Evolutionary conservation across 257 asterid species (phyloP).

Genomic region (Misopates orontium): DNA sequence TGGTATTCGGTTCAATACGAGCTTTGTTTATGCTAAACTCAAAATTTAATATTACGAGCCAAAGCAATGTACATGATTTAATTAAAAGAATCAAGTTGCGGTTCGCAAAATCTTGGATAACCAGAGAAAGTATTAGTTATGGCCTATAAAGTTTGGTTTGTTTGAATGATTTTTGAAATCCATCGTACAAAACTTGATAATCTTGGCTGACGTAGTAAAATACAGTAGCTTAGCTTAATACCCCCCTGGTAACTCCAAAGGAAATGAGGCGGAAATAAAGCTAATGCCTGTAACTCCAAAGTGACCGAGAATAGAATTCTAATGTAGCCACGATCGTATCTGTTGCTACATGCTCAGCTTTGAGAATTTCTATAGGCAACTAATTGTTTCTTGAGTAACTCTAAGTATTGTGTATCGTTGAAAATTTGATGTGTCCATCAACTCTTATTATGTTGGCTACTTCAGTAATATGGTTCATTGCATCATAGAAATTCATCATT

Average conservation of each 20-base stretch:
- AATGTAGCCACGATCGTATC: not conserved
- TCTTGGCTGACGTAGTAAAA: conserved; percentile 8
- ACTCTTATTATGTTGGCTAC: too few relatives aligned
- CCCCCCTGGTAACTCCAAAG: not conserved
- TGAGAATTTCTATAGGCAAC: not conserved
- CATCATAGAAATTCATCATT: too few relatives aligned
- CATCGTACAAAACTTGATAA: not conserved
- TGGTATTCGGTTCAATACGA: conserved; percentile 10
- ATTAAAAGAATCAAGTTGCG: not conserved
- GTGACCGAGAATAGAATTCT: not conserved
- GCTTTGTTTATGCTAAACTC: not conserved
- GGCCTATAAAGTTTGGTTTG: not conserved
- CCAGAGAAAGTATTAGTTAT: not conserved
- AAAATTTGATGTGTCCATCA: too few relatives aligned
- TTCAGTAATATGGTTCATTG: too few relatives aligned
- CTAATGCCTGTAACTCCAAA: not conserved
- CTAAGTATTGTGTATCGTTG: too few relatives aligned
- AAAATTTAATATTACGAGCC: not conserved
- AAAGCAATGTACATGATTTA: not conserved
- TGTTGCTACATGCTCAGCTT: conserved; percentile 3
- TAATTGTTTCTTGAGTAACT: not conserved
- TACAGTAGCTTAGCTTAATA: not conserved
- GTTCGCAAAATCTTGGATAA: conserved; percentile 5
- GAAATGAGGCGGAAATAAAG: not conserved
- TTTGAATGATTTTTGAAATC: not conserved